Conservation (phyloP, 108 stramenopile genomes). For the Fragilaria radians region DNA sequence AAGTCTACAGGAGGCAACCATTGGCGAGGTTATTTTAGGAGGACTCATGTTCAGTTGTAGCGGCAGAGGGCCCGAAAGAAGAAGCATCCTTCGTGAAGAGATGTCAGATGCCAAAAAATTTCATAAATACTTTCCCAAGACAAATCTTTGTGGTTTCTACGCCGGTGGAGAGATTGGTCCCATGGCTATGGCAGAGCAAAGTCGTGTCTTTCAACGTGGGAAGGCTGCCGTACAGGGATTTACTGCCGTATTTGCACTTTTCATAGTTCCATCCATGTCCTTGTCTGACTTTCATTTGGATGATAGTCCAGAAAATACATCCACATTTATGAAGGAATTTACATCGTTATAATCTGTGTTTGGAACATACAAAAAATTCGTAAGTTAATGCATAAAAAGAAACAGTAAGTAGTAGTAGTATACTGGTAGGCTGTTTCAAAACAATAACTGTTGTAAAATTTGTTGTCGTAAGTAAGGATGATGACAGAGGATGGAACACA, state of each 20-base stretch:
- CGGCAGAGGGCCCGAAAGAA: constrained; percentile 32
- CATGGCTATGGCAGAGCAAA: constrained; percentile 33
- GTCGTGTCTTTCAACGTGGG: constrained; percentile 36
- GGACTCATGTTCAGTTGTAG: constrained; percentile 48
- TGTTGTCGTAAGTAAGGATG: background rate
- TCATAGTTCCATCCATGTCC: constrained; percentile 19
- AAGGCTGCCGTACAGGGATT: constrained; percentile 38
- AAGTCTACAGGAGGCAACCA: constrained; percentile 19
- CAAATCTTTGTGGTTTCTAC: constrained; percentile 48
- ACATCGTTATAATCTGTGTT: background rate
- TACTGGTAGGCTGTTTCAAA: background rate
- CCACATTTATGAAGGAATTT: background rate
- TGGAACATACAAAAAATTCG: background rate
- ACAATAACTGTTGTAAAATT: background rate
- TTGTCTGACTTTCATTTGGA: background rate
- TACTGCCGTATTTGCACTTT: constrained; percentile 42
- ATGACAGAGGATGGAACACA: background rate
- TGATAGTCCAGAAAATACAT: background rate
- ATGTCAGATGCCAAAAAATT: constrained; percentile 52
- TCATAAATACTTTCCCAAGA: constrained; percentile 25
- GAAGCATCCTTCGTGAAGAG: constrained; percentile 19
- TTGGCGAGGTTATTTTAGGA: constrained; percentile 34
- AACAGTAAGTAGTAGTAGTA: background rate
- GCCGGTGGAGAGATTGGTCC: constrained; percentile 59
- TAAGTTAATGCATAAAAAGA: background rate